These are phyloP conservation scores for Aspergillus arachidicola DNA, from an alignment of 2,329 filamentous ascomycete species.

Conservation along the genomic window DNA sequence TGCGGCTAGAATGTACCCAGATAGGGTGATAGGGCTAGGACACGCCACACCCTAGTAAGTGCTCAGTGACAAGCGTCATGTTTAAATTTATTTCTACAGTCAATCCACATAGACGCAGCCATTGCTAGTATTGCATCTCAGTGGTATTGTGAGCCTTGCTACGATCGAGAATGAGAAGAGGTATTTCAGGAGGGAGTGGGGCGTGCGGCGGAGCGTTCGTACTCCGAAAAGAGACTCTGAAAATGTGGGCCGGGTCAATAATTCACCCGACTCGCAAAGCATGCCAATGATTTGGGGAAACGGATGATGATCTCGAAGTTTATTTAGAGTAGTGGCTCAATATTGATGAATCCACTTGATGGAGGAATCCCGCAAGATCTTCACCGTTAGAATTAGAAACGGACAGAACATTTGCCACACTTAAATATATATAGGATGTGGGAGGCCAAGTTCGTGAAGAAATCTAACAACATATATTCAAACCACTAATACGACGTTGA, in stretches of 20 bases:
- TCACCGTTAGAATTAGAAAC: neutral
- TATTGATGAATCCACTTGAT: neutral
- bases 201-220: neutral
- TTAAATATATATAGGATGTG: neutral
- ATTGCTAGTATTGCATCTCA: neutral
- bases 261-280: neutral
- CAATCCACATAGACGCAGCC: neutral
- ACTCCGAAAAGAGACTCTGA: too few species aligned
- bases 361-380: neutral
- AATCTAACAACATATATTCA: neutral
- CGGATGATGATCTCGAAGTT: neutral
- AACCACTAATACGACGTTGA: neutral
- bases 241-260: neutral
- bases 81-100: neutral
- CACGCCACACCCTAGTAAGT: neutral
- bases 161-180: neutral
- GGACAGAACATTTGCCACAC: neutral
- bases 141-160: neutral
- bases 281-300: neutral
- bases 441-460: too few species aligned
- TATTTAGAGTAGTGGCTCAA: neutral
- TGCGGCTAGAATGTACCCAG: too few species aligned
- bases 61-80: neutral
- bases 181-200: neutral
- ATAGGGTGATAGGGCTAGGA: neutral